Percentiles rank a stretch among this genome's conserved stretches.
phyloP scores from a whole-genome alignment of 2,329 filamentous ascomycete species.

The Cladosporium sp. region DNA sequence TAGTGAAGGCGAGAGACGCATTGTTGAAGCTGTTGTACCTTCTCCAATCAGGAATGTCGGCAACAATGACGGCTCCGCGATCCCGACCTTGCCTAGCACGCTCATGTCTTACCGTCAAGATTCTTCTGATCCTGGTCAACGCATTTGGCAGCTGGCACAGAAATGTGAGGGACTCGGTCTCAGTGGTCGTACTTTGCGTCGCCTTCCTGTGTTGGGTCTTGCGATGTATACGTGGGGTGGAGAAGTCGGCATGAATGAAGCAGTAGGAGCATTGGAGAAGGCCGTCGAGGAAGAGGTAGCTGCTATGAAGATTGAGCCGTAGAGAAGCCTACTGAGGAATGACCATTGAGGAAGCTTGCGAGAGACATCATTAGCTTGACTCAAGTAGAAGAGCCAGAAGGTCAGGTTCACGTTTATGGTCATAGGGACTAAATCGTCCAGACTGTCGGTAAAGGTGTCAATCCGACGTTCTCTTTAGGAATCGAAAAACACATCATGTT shows the following conservation, averaged over 20 bases:
- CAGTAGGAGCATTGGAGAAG: conserved; percentile 35
- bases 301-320: neutral
- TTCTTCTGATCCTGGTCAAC: conserved; percentile 23
- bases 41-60: neutral
- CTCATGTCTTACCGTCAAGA: conserved; percentile 18
- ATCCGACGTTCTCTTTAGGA: no score
- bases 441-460: no score
- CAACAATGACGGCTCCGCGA: neutral
- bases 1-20: neutral
- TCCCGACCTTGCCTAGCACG: conserved; percentile 32
- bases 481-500: no score
- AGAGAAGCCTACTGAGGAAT: no score
- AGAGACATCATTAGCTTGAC: no score
- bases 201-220: conserved; percentile 39
- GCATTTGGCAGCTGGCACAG: conserved; percentile 32
- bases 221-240: conserved; percentile 36
- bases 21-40: neutral
- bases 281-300: conserved; percentile 33
- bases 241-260: conserved; percentile 34
- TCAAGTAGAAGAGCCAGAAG: no score
- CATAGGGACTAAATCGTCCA: no score
- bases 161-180: conserved; percentile 30
- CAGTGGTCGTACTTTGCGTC: conserved; percentile 40
- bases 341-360: no score
- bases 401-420: no score